phyloP scores from a whole-genome alignment of 2,329 filamentous ascomycete genomes.

The Hymenoscyphus occultus region DNA sequence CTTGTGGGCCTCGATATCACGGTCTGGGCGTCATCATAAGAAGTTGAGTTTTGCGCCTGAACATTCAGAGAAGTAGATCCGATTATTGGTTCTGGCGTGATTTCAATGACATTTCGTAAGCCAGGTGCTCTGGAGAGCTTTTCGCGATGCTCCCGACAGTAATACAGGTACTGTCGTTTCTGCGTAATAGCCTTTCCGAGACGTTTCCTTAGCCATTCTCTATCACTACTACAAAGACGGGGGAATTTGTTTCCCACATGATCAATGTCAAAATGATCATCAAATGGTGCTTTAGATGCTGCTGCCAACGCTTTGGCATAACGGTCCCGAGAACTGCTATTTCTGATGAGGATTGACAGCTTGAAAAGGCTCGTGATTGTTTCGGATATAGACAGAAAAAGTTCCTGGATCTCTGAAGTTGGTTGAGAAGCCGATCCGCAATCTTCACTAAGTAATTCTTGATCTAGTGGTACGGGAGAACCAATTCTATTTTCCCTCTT shows the following conservation, averaged over 20 bases:
- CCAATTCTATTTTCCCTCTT: slow-evolving; percentile 1
- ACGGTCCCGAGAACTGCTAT: slow-evolving; percentile 13
- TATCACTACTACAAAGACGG: neutral
- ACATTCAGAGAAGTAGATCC: neutral
- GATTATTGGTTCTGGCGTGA: neutral
- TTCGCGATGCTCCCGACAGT: slow-evolving; percentile 28
- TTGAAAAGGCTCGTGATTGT: slow-evolving; percentile 14
- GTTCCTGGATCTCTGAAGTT: slow-evolving; percentile 5
- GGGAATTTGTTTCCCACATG: slow-evolving; percentile 19
- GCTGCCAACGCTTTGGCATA: slow-evolving; percentile 17
- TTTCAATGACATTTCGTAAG: neutral
- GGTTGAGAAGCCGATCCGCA: neutral
- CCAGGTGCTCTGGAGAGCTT: slow-evolving; percentile 8
- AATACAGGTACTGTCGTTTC: slow-evolving; percentile 31
- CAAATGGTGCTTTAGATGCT: slow-evolving; percentile 8
- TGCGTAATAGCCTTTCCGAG: slow-evolving; percentile 32
- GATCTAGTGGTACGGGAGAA: neutral
- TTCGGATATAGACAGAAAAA: slow-evolving; percentile 13
- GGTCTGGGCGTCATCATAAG: slow-evolving; percentile 6
- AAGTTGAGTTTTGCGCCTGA: neutral
- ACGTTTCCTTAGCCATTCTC: slow-evolving; percentile 22
- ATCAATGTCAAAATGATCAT: slow-evolving; percentile 17
- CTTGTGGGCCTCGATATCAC: slow-evolving; percentile 14
- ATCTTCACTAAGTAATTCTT: neutral
- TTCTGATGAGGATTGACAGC: slow-evolving; percentile 22